Evolutionary conservation across 2,329 filamentous ascomycete species (phyloP), one percentile per base, ranked within the genome.

Genomic region (Apiospora hydei): DNA sequence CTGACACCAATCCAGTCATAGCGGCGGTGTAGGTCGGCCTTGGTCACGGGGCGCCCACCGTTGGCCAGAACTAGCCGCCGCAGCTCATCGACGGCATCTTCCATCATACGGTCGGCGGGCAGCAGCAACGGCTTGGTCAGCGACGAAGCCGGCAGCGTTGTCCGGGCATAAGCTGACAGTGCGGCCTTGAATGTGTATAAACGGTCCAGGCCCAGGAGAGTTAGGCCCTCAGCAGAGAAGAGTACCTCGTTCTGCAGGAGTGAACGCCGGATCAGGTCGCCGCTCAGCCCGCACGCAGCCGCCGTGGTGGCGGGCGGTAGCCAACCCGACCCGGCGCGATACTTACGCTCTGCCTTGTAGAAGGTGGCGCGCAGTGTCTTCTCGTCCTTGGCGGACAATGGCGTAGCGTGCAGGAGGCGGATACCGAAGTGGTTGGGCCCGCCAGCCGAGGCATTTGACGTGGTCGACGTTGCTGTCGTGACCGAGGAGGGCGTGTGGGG

Each of bases 101-200:
- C 88, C 11, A 92, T 84, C 14, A 86, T 84, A 44, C 75, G 73
- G 43, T 71, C 76, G 44, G 64, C 44, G 16, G 41, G 41, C n/a
- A 44, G 21, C 3, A 24, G 64, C 26, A 83, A 78, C 14, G 81
- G 81, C 47, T 82, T 82, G 24, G 78, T 67, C 14, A 72, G 18
- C 8, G 75, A 70, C 51, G 73, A 71, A n/a, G 70, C 69, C 47
- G 66, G 72, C 24, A 73, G 71, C 16, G 71, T 73, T 1, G 84
- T 85, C 72, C 83, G 84, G 5, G 87, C 85, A 78, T 91, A 91
- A 74, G 85, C 85, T 24, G 87, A 85, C 14, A 92, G 84, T 0
- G 89, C 88, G 67, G 85, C 84, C 79, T 91, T 91, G 82, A 93
- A 89, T 57, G 88, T 90, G 81, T 91, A 93, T 66, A 91, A 80